phyloP scores from a whole-genome alignment of 805 yeast genomes.

The Candida oleophila region DNA sequence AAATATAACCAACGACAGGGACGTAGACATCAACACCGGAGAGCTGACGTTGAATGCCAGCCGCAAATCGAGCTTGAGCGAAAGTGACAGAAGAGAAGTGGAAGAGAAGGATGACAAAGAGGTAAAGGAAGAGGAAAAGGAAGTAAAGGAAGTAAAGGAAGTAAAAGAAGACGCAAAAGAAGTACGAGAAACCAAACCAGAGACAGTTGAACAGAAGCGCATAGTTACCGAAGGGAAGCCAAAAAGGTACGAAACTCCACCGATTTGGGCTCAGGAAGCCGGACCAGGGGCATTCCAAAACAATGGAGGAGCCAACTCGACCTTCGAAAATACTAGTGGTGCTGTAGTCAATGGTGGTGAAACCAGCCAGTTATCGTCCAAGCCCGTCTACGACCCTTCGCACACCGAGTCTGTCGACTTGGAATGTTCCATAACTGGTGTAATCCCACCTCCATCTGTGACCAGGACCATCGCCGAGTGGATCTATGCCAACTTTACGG shows the following conservation, averaged over 20 bases:
- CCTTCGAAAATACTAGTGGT: background rate
- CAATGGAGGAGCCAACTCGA: background rate
- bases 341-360: background rate
- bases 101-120: background rate
- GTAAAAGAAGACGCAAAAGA: background rate
- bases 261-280: constrained; percentile 85
- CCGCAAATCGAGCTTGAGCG: constrained; percentile 15
- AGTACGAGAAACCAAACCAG: constrained; percentile 1
- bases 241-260: constrained; percentile 59
- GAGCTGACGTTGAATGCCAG: constrained; percentile 33
- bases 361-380: constrained; percentile 15
- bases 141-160: background rate
- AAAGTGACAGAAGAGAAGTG: constrained; percentile 1
- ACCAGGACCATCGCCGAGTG: constrained; percentile 83
- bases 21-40: constrained; percentile 39
- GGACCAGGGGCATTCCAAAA: constrained; percentile 29
- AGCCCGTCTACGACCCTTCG: constrained; percentile 29
- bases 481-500: constrained; percentile 79
- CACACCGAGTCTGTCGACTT: constrained; percentile 35
- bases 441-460: constrained; percentile 76
- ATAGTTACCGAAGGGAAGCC: constrained; percentile 45
- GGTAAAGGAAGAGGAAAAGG: background rate
- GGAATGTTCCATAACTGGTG: constrained; percentile 64
- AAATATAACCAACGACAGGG: constrained; percentile 44
- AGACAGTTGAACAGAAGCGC: too few species aligned